These are phyloP conservation scores for Ashbya aceris DNA, from an alignment of 1,139 yeast genomes.

Conservation along the genomic window DNA sequence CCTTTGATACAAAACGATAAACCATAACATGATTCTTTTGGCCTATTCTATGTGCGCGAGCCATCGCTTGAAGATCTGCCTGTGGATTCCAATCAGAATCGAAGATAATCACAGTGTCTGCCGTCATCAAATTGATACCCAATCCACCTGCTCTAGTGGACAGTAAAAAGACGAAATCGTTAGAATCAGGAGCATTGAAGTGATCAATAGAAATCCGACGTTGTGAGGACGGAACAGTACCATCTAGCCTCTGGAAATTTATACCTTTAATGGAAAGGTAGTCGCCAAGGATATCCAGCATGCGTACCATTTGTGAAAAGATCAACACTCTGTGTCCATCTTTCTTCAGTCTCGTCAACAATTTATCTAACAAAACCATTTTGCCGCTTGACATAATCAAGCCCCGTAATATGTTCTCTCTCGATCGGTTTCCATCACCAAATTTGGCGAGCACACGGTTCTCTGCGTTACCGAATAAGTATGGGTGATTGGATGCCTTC, in stretches of 20 bases:
- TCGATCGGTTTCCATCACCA: slow-evolving; percentile 47
- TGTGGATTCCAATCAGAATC: slow-evolving; percentile 99
- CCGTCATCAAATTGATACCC: slow-evolving; percentile 97
- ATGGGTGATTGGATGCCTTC: slow-evolving; percentile 96
- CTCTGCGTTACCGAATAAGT: slow-evolving; percentile 89
- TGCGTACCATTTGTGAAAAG: slow-evolving; percentile 94
- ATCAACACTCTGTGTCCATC: slow-evolving; percentile 96
- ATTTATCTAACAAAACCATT: slow-evolving; percentile 89
- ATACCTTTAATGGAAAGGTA: slow-evolving; percentile 84
- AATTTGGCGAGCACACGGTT: slow-evolving; percentile 61
- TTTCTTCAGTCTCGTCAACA: slow-evolving; percentile 69
- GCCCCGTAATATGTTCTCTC: slow-evolving; percentile 81
- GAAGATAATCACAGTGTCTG: slow-evolving; percentile 94
- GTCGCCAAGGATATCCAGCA: slow-evolving; percentile 91
- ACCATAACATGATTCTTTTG: slow-evolving; percentile 97
- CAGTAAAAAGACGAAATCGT: slow-evolving; percentile 81
- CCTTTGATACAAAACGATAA: slow-evolving; percentile 91
- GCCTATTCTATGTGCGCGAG: slow-evolving; percentile 98
- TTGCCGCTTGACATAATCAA: slow-evolving; percentile 96
- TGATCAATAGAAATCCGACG: slow-evolving; percentile 94
- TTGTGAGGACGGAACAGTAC: slow-evolving; percentile 91
- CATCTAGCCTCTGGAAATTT: slow-evolving; percentile 87
- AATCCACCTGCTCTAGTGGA: slow-evolving; percentile 98
- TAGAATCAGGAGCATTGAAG: slow-evolving; percentile 87
- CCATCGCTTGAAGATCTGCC: slow-evolving; percentile 98